Percentiles rank a stretch among this genome's conserved stretches.
Conservation (phyloP, 371 early-diverging fungal species). For the Syncephalastrum monosporum region DNA sequence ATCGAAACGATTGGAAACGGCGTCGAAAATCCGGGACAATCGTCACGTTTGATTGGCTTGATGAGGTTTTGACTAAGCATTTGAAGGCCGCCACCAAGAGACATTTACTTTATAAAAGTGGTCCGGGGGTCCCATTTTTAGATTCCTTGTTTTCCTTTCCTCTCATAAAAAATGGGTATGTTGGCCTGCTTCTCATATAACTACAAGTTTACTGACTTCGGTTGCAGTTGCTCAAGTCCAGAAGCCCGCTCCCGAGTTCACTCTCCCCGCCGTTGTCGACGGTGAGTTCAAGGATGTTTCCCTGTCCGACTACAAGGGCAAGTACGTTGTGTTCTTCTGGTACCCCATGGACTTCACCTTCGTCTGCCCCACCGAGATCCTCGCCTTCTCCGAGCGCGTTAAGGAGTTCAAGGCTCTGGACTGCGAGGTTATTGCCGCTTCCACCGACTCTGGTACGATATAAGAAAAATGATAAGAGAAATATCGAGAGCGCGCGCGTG, state of each 20-base stretch:
- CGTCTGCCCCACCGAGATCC: constrained; percentile 92
- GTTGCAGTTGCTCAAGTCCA: constrained; percentile 21
- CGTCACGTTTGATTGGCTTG: constrained; percentile 6
- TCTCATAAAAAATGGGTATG: constrained; percentile 27
- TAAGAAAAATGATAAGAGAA: neutral
- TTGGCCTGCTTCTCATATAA: neutral
- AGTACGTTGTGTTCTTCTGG: constrained; percentile 51
- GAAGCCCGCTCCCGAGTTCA: constrained; percentile 74
- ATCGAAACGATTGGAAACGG: constrained; percentile 12
- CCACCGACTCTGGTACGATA: constrained; percentile 46
- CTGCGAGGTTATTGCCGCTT: constrained; percentile 53
- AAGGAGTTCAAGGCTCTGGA: constrained; percentile 78
- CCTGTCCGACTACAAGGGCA: constrained; percentile 88
- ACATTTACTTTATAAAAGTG: constrained; percentile 9
- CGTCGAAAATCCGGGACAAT: neutral
- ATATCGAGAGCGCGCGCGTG: neutral
- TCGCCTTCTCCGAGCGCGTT: constrained; percentile 84
- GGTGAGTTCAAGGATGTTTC: constrained; percentile 80
- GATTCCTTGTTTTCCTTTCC: constrained; percentile 9
- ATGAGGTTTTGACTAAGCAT: constrained; percentile 13
- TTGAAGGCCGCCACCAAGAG: constrained; percentile 1
- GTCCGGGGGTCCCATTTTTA: constrained; percentile 3
- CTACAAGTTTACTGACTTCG: neutral
- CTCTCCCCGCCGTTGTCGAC: constrained; percentile 71
- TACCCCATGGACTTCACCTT: constrained; percentile 65